Evolutionary conservation across 805 yeast species (phyloP), one percentile per base, ranked within the genome.

Genomic region (Candida taoyuanica): DNA sequence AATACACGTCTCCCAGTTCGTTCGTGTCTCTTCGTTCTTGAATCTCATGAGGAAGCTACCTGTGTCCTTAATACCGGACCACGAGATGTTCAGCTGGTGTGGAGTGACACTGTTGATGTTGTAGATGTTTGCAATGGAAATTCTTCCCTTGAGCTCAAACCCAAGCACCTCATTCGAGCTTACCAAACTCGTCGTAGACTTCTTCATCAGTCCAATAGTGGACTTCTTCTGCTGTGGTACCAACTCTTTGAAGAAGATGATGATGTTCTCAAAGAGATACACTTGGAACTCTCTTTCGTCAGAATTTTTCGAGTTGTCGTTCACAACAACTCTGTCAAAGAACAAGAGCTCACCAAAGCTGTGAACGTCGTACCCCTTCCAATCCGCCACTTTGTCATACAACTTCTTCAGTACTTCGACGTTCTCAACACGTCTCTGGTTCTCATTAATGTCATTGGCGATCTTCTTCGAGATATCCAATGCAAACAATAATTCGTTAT

Each of bases 341-440:
- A 78, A 78, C 38, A 89, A 63, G 42, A 93, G 71, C 42, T 86
- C 95, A 18, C 99, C 99, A 58, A 87, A 85, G 47, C 79, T 81
- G 39, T 70, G 70, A 31, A 83, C 66, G 42, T 80, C 78, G 57
- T 86, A 87, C 17, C 96, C 97, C 50, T 87, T 78, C 98, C 98
- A 93, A 62, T 89, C 95, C 17, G 71, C 68, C 9, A 91, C 94
- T 41, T 89, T 74, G 16, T 78, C 85, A 38, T 73, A 70, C 31
- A 93, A 70, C 37, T 81, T 82, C 48, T 74, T 76, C 29, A 85
- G 69, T 26, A 76, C 73, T 42, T 79, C 83, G 38, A 78, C 73
- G 60, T 93, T 93, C 59, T 93, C 98, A 2, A 93, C 81, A 47
- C 85, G 71, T 62, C 99, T 74, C 64, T 89, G 96, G 15, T 95